phyloP scores from a whole-genome alignment of 2,329 filamentous ascomycete species.

The Ceratocystis variospora region DNA sequence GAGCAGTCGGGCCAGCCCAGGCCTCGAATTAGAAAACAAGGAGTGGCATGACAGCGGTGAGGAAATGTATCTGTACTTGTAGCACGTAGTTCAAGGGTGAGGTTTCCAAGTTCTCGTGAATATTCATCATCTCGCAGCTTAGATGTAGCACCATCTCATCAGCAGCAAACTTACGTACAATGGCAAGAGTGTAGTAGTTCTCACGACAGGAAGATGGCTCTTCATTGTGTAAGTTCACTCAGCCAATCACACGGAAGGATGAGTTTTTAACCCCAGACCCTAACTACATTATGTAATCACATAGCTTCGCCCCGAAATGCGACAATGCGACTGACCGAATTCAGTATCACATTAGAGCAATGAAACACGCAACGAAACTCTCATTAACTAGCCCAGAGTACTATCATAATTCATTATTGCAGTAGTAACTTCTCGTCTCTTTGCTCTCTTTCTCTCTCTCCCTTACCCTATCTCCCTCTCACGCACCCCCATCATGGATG shows the following conservation, averaged over 20 bases:
- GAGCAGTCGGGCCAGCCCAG: constrained; percentile 49
- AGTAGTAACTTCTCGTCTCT: background rate
- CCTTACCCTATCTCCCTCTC: background rate
- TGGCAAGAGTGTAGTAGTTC: background rate
- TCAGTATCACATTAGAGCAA: background rate
- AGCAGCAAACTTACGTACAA: background rate
- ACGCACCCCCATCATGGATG: background rate
- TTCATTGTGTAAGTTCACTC: background rate
- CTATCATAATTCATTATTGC: too few species aligned
- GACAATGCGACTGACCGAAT: background rate
- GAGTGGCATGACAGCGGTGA: background rate
- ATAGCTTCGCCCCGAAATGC: background rate
- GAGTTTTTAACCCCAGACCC: background rate
- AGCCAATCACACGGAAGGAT: background rate
- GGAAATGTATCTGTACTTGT: background rate
- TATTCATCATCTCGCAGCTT: too few species aligned
- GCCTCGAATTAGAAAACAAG: too few species aligned
- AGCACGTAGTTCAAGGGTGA: background rate
- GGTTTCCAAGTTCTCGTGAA: too few species aligned
- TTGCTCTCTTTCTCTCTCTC: background rate
- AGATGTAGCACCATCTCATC: too few species aligned
- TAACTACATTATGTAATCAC: background rate
- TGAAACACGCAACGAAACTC: too few species aligned
- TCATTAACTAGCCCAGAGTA: too few species aligned
- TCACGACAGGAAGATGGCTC: background rate